Base-by-base conservation (phyloP, 176 grass and related monocot species). In the Cenchrus purpureus region DNA sequence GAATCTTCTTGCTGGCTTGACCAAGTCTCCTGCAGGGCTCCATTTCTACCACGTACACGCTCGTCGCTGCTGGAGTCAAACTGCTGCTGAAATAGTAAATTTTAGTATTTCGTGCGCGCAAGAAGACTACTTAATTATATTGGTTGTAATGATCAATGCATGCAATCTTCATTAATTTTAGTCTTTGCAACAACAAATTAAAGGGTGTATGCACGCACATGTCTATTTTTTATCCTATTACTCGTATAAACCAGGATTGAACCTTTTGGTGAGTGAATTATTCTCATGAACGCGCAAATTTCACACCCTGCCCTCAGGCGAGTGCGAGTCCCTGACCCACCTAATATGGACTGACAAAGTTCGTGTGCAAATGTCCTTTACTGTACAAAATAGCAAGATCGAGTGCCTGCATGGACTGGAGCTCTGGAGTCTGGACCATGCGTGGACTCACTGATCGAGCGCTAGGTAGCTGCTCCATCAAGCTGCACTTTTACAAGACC, bases 1-100 rank as follows among this genome's bases (percentile, higher is more conserved):
- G 71, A 74, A 74, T 74, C 71, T 73, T 46, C 45, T 12, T 74
- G 49, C 49, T 55, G 48, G 48, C 46, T n/a, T 42, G 60, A 79
- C 77, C 20, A 8, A 65, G 61, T 65, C 77, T n/a, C 54, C 5
- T 9, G 15, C 51, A 76, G 20, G 49, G 8, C 14, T 74, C 48
- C 22, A 74, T 3, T 49, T 74, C 50, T 68, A 32, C 49, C 49
- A 54, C n/a, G 59, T 53, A 74, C 25, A 31, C 15, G 46, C 46
- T 22, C 6, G 70, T 14, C 32, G 13, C 72, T 74, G 72, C 50
- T 17, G 50, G 50, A 51, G 50, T 55, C 72, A 74, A 74, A 74
- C 72, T 53, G 71, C 25, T 52, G 46, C 20, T 17, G 22, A 19
- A 19, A 29, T 73, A 73, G 48, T 73, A 73, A 31, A 19, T 62